These are phyloP conservation scores for Clonostachys rosea DNA, from an alignment of 2,329 filamentous ascomycete species.

Conservation along the genomic window DNA sequence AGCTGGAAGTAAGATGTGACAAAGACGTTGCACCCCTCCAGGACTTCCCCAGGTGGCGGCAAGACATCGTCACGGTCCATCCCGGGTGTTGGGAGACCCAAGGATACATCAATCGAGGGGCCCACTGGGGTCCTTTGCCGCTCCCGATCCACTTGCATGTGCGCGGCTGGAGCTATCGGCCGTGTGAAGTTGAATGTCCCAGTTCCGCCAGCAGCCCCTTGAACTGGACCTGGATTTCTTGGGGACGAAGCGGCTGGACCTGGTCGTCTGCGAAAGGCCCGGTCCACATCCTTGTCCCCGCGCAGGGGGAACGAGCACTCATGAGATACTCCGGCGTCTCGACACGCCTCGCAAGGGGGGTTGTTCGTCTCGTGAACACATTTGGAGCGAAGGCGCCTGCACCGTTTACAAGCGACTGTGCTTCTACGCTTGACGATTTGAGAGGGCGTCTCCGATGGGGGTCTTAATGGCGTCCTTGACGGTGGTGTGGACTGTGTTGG, in stretches of 20 bases:
- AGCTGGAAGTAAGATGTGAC: slow-evolving; percentile 21
- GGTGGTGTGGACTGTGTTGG: too few species aligned
- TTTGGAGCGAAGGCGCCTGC: slow-evolving; percentile 13
- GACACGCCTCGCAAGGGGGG: slow-evolving; percentile 12
- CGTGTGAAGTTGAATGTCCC: not conserved
- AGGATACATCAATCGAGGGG: too few species aligned
- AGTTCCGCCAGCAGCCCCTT: not conserved
- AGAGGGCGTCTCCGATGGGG: not conserved
- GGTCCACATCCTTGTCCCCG: slow-evolving; percentile 11
- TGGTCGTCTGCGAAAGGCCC: slow-evolving; percentile 10
- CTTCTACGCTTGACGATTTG: slow-evolving; percentile 8
- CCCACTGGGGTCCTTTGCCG: too few species aligned
- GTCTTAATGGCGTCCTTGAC: not conserved
- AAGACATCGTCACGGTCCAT: slow-evolving; percentile 3
- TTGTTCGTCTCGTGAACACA: slow-evolving; percentile 8
- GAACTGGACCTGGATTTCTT: not conserved
- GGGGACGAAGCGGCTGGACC: not conserved
- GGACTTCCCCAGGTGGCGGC: slow-evolving; percentile 15
- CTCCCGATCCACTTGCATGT: too few species aligned
- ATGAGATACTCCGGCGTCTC: slow-evolving; percentile 4
- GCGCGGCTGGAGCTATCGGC: too few species aligned
- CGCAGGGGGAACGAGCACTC: slow-evolving; percentile 12
- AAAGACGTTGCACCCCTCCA: slow-evolving; percentile 17
- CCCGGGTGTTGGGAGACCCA: too few species aligned
- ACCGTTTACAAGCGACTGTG: slow-evolving; percentile 14